These are phyloP conservation scores for Bullera alba DNA, from an alignment of 768 basidiomycete genomes.

Conservation along the genomic window DNA sequence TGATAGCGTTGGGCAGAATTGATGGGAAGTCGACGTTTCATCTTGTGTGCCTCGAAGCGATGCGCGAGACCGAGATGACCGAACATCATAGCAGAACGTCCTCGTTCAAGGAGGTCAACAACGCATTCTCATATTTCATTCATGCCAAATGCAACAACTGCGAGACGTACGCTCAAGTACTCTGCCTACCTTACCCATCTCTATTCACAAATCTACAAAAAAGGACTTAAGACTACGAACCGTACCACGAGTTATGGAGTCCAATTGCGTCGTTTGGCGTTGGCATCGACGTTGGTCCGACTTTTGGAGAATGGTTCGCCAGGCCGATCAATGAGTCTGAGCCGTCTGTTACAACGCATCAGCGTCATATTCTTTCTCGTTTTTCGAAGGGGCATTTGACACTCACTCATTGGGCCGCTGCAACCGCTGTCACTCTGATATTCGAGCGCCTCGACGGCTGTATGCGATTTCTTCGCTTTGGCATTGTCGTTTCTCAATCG, in stretches of 20 bases:
- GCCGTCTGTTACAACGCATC: conserved; percentile 32
- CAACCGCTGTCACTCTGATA: conserved; percentile 42
- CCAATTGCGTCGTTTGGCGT: conserved; percentile 43
- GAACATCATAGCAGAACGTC: no score
- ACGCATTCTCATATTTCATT: no score
- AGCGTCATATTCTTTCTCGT: background rate
- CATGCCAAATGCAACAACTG: no score
- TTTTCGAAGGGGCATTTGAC: background rate
- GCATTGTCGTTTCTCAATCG: conserved; percentile 71
- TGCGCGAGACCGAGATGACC: no score
- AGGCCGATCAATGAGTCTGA: conserved; percentile 45
- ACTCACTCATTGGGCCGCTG: conserved; percentile 47
- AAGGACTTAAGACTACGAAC: conserved; percentile 19
- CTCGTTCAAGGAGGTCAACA: no score
- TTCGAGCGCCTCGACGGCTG: conserved; percentile 27
- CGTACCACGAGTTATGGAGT: conserved; percentile 46
- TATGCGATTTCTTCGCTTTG: conserved; percentile 52
- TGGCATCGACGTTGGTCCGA: conserved; percentile 28
- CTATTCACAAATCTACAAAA: no score
- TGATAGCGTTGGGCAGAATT: no score
- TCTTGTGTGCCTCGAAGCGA: no score
- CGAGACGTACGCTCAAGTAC: no score
- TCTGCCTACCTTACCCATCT: no score
- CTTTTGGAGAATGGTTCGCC: conserved; percentile 44
- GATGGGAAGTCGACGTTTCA: no score